These are phyloP conservation scores for Pelagomonas calceolata DNA, from an alignment of 108 stramenopile genomes.

Conservation along the genomic window DNA sequence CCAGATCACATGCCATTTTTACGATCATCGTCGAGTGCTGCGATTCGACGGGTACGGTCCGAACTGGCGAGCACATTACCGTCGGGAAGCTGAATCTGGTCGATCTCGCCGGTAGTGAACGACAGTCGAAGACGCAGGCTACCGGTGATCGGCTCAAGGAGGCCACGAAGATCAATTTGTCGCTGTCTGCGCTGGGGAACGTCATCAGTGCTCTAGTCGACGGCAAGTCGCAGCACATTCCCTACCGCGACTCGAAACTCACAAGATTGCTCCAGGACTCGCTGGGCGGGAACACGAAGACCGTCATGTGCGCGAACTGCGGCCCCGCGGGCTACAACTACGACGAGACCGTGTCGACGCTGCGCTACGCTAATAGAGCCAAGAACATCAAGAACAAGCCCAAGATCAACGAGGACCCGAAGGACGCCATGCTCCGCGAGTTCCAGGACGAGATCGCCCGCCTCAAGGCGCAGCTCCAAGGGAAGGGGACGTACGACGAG, in stretches of 20 bases:
- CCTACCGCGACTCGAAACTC: slow-evolving; percentile 96
- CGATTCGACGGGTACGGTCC: slow-evolving; percentile 29
- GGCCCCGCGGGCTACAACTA: slow-evolving; percentile 95
- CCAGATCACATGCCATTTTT: slow-evolving; percentile 78
- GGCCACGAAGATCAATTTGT: slow-evolving; percentile 71
- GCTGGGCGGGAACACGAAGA: slow-evolving; percentile 82
- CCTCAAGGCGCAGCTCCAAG: slow-evolving; percentile 47
- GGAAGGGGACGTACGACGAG: slow-evolving; percentile 21
- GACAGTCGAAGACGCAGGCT: slow-evolving; percentile 90
- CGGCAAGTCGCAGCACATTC: slow-evolving; percentile 82
- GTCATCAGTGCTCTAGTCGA: slow-evolving; percentile 93
- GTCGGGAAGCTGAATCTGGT: slow-evolving; percentile 93
- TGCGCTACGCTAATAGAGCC: slow-evolving; percentile 94
- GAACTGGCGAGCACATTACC: slow-evolving; percentile 62
- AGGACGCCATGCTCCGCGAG: slow-evolving; percentile 83
- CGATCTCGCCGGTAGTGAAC: slow-evolving; percentile 90
- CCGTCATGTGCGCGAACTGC: slow-evolving; percentile 86
- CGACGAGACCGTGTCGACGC: slow-evolving; percentile 93
- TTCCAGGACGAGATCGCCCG: slow-evolving; percentile 58
- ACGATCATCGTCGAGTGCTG: slow-evolving; percentile 52
- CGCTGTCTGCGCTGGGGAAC: slow-evolving; percentile 49
- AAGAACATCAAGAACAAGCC: slow-evolving; percentile 99
- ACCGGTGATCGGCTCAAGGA: slow-evolving; percentile 81
- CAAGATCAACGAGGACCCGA: slow-evolving; percentile 92
- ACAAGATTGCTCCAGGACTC: slow-evolving; percentile 96